Evolutionary conservation across 2,329 filamentous ascomycete species (phyloP), one percentile per base, ranked within the genome.

Genomic region (Hirsutella rhossiliensis): DNA sequence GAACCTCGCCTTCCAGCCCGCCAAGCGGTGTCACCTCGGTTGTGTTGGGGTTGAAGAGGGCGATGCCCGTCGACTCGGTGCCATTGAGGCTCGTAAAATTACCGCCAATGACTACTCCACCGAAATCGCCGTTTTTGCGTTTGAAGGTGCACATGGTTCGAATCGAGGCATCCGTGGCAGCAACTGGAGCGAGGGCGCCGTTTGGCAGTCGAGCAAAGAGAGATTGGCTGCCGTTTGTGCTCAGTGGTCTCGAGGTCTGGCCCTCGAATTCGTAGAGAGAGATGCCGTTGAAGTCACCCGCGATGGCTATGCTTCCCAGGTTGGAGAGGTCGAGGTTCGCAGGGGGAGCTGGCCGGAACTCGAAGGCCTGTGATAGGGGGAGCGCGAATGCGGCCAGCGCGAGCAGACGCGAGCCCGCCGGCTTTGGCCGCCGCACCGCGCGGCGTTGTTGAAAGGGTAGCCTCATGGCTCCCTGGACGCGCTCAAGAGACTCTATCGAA

Each of bases 51-150:
- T 96, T 78, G 65, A 89, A 88, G 40, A 94, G 62, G 20, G 89
- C 92, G 45, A 94, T 78, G 38, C 85, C 86, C 43, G 80, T 80
- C 2, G 88, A 87, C 56, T 85, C 68, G 45, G 82, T 73, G 46
- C 80, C 80, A 47, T 82, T 86, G 49, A 98, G 67, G 61, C 87
- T 94, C 29, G 92, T 97, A 60, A 98, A 98, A 67, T 97, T 97
- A 40, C 92, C 92, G 45, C 85, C 92, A 15, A 98, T 75, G 40
- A 97, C 76, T 27, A 97, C 76, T 36, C 84, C 82, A n/a, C 76
- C 71, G 45, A 82, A 65, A 6, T 71, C 74, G 50, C 84, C 84
- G 61, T 86, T 75, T 45, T 73, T 71, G 54, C 73, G 66, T 42
- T 79, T 71, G 54, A 90, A 86, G 18, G 82, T 69, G 67, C 92